Evolutionary conservation across 164 flowering plant genomes (phyloP).

Genomic region (Warburgia ugandensis): DNA sequence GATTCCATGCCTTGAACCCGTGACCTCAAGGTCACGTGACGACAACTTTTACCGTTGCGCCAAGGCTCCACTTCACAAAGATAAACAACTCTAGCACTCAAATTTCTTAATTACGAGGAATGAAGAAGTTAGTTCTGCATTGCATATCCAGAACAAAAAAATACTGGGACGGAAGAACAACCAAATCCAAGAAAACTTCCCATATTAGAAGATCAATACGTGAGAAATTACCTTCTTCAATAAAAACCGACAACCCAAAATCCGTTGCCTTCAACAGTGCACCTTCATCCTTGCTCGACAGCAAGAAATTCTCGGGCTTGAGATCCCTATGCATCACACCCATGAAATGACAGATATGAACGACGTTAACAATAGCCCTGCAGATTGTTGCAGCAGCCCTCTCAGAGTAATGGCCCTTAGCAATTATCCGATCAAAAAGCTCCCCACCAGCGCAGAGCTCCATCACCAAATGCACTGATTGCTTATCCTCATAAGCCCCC

Average conservation of each 20-base stretch:
- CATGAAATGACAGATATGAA: slow-evolving; percentile 87
- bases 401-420: slow-evolving; percentile 85
- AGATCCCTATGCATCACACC: slow-evolving; percentile 96
- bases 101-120: too few species aligned
- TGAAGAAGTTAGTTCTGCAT: too few species aligned
- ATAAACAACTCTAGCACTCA: too few species aligned
- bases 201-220: neutral
- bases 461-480: slow-evolving; percentile 79
- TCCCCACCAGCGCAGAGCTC: slow-evolving; percentile 95
- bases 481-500: slow-evolving; percentile 91
- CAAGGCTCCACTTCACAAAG: too few species aligned
- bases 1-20: too few species aligned
- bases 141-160: neutral
- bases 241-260: slow-evolving; percentile 90
- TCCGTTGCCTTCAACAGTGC: slow-evolving; percentile 84
- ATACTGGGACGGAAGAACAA: neutral
- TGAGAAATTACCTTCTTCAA: slow-evolving; percentile 63
- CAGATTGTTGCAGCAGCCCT: slow-evolving; percentile 73
- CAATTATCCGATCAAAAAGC: slow-evolving; percentile 83
- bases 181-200: neutral
- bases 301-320: slow-evolving; percentile 94
- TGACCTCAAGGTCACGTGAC: too few species aligned
- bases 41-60: too few species aligned
- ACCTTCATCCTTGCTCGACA: slow-evolving; percentile 61
- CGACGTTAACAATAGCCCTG: slow-evolving; percentile 74